Evolutionary conservation across 2,329 filamentous ascomycete species (phyloP).

Genomic region (Pseudofabraea citricarpa): DNA sequence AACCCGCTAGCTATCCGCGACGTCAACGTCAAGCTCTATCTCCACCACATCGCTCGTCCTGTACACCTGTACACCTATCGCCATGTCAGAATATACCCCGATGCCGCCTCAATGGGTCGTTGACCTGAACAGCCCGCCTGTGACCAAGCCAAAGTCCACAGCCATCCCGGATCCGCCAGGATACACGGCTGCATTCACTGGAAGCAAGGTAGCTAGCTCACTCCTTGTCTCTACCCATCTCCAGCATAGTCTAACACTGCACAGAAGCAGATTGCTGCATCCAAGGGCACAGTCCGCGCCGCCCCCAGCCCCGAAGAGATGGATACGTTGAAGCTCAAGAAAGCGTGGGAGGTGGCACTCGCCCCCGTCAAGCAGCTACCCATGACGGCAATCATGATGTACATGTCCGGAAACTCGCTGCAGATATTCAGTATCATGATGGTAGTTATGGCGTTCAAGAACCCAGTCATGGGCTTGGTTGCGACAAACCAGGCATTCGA

Average conservation of each 20-base stretch:
- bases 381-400: slow-evolving; percentile 99
- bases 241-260: slow-evolving; percentile 10
- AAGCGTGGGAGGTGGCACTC: slow-evolving; percentile 95
- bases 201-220: slow-evolving; percentile 49
- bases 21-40: background rate
- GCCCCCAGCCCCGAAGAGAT: slow-evolving; percentile 77
- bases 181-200: slow-evolving; percentile 51
- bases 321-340: slow-evolving; percentile 95
- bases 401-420: slow-evolving; percentile 97
- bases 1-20: too few relatives aligned
- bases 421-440: slow-evolving; percentile 99
- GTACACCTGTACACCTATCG: slow-evolving; percentile 13
- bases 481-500: slow-evolving; percentile 84
- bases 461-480: slow-evolving; percentile 79
- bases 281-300: slow-evolving; percentile 47
- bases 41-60: background rate
- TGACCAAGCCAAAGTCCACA: slow-evolving; percentile 58
- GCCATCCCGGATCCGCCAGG: slow-evolving; percentile 82
- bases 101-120: slow-evolving; percentile 75
- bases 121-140: slow-evolving; percentile 68
- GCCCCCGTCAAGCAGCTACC: slow-evolving; percentile 90
- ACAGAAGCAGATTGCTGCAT: slow-evolving; percentile 32
- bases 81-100: slow-evolving; percentile 31
- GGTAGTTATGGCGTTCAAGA: slow-evolving; percentile 99
- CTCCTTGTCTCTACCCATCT: slow-evolving; percentile 1